Base-by-base conservation (phyloP, 495 filamentous ascomycete species). In the Neurospora sp. region DNA sequence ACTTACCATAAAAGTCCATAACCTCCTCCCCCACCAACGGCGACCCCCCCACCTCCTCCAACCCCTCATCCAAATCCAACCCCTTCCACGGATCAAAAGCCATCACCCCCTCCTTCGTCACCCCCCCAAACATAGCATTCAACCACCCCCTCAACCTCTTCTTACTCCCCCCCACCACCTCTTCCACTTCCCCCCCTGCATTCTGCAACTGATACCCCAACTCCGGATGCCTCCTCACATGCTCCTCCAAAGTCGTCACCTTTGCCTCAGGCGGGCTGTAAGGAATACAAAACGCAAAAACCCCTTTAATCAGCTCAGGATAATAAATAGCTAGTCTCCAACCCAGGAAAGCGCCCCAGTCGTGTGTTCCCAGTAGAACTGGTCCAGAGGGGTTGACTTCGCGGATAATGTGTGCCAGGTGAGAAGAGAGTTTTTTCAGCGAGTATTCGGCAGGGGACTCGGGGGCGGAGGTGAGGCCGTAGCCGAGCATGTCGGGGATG, bases 381-480 rank as follows among this genome's bases (percentile, higher is more conserved):
- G 22, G 53, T 0, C 1, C 22, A 0, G 53, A 61, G 0, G 5
- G 0, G 0, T 2, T 35, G 7, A 66, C 31, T 4, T 66, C 2
- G 27, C 27, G 53, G 42, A 72, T 38, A 12, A 77, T 76, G 39
- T 71, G 74, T 3, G 39, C 16, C 14, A 75, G 40, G 3, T 79
- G 40, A 0, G 46, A 68, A 61, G 89, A 86, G 66, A 88, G 86
- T 37, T 83, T 84, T 75, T 93, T 94, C 77, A 85, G 85, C 14
- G 87, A 87, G 81, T 95, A 96, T 41, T 83, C 79, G 1, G 78
- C 74, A 8, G 86, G 76, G 1, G 83, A 70, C 9, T 80, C 76
- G 0, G 87, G 85, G 3, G 89, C 82, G 48, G 91, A 89, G 37
- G 90, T 93, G 42, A 85, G 82, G 40, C 91, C 92, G 79, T 91